A percentile compares a stretch with the other conserved stretches of the same genome.
Conservation (phyloP, 1,284 basidiomycete species). For the Meripilus lineatus region DNA sequence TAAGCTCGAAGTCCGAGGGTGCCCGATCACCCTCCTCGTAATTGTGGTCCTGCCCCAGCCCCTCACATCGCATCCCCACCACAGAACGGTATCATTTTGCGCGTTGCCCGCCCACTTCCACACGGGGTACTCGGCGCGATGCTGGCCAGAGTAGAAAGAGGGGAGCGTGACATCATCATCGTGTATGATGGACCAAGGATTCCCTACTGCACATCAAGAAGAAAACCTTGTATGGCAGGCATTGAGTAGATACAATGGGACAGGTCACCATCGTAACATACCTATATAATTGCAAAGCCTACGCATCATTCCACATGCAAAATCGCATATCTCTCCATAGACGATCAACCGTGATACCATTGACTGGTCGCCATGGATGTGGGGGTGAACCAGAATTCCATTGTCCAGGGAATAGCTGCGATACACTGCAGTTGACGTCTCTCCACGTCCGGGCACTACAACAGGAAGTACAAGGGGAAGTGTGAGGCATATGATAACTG, state of each 20-base stretch:
- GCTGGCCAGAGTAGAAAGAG: too few species aligned
- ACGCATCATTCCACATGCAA: constrained; percentile 45
- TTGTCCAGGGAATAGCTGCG: constrained; percentile 48
- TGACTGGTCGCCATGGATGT: constrained; percentile 30
- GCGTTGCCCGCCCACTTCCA: neutral
- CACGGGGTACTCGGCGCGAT: neutral
- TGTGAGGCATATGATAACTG: constrained; percentile 6
- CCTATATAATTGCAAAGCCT: constrained; percentile 13
- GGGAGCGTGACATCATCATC: neutral
- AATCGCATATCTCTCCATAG: constrained; percentile 64
- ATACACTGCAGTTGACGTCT: constrained; percentile 55
- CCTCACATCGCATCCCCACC: neutral
- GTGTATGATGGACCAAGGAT: too few species aligned
- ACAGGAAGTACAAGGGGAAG: constrained; percentile 1
- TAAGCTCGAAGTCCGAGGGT: constrained; percentile 6
- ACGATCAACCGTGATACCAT: constrained; percentile 59
- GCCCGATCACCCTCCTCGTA: neutral
- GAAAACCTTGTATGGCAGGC: too few species aligned
- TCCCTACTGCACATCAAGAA: too few species aligned
- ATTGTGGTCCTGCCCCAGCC: neutral
- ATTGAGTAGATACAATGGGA: neutral
- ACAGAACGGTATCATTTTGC: neutral
- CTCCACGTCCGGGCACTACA: constrained; percentile 61
- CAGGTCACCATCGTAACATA: neutral
- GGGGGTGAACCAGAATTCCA: constrained; percentile 28